Percentiles rank a stretch among this genome's conserved stretches.
These are phyloP conservation scores for Rhodamnia argentea DNA, from an alignment of 345 rosid species.

Conservation along the genomic window DNA sequence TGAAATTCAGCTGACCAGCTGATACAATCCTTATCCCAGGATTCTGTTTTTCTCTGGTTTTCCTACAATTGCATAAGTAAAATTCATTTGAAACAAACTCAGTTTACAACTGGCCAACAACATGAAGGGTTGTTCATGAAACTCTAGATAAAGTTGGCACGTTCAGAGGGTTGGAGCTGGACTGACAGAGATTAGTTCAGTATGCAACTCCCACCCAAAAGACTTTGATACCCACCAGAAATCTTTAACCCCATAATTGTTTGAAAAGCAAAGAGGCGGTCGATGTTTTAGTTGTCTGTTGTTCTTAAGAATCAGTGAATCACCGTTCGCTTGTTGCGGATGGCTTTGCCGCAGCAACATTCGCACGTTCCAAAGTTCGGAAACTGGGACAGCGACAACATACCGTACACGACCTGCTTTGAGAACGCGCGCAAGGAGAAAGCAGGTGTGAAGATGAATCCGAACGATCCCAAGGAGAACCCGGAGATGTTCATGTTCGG, in stretches of 20 bases:
- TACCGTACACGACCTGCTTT: slow-evolving; percentile 38
- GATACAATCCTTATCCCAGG: background rate
- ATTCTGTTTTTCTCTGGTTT: background rate
- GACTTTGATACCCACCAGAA: background rate
- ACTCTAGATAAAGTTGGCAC: background rate
- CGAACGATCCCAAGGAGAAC: slow-evolving; percentile 49
- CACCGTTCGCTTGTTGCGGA: background rate
- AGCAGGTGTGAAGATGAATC: slow-evolving; percentile 24
- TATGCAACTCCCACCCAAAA: background rate
- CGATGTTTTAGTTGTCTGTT: background rate
- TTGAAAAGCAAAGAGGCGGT: background rate
- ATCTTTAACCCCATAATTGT: background rate
- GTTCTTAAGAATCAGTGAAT: background rate
- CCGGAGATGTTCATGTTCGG: slow-evolving; percentile 21
- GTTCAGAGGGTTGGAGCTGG: background rate
- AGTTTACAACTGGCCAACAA: background rate
- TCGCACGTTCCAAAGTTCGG: slow-evolving; percentile 47
- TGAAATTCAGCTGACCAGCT: background rate
- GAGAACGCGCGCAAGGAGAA: slow-evolving; percentile 45
- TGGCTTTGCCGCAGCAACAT: slow-evolving; percentile 11
- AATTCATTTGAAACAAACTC: background rate
- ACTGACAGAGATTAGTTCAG: background rate
- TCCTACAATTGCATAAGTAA: background rate
- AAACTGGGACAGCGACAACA: slow-evolving; percentile 37
- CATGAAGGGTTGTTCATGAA: background rate